Base-by-base conservation (phyloP, 805 yeast genomes). In the Helenozyma baotianmanensis region DNA sequence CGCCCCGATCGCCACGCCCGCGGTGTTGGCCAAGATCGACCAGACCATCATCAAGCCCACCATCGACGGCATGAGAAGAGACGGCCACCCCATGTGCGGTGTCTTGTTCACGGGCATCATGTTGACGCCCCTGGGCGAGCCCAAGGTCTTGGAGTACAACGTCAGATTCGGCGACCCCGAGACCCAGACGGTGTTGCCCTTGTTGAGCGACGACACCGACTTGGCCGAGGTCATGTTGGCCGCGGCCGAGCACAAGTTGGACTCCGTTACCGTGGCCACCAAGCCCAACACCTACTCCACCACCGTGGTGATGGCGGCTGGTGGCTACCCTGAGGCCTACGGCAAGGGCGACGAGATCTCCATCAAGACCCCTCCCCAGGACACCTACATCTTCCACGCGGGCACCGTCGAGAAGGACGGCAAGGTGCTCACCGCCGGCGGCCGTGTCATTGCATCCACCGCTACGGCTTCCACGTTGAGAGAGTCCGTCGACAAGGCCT, bases 121-220 rank as follows among this genome's bases (percentile, higher is more conserved):
- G 82, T 74, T 92, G 47, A 77, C 94, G 4, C 75, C 79, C n/a
- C 51, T 68, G 26, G 60, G 60, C 23, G 97, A 95, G 41, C 97
- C 98, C 47, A 86, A 88, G 65, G 96, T 89, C 4, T 71, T 92
- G 52, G 99, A 92, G 63, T 92, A 94, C 64, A 92, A 92, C 50
- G 97, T 94, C 32, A 80, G 99, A 64, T 94, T 92, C 49, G 99
- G 99, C 43, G 99, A 92, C 60, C 99, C 99, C 46, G 99, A 92
- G 66, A 92, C 97, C 22, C 98, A 92, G 68, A 85, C 97, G 3
- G 95, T 92, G 15, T 68, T 92, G 53, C 96, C 97, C 14, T 71
- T 92, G 53, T 67, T 92, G 43, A 67, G 85, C 29, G 76, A 78
- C 25, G 82, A 80, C 34, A 81, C 96, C n/a, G 99, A 92, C 62